phyloP scores from a whole-genome alignment of 768 basidiomycete genomes.

The Nidularia pulvinata region DNA sequence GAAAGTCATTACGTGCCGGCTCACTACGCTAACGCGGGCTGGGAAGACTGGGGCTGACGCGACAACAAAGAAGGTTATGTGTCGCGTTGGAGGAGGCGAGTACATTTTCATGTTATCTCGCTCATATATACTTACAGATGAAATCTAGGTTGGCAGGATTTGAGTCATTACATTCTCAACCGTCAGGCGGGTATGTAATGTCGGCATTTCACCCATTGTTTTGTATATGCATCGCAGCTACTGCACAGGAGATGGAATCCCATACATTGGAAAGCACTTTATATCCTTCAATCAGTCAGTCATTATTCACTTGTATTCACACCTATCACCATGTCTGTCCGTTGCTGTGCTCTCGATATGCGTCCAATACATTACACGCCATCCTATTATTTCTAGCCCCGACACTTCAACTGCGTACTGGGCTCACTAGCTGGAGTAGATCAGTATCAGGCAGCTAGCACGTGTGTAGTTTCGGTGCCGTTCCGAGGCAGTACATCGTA shows the following conservation, averaged over 20 bases:
- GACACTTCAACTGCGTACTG: no score
- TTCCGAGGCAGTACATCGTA: no score
- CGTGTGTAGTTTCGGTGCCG: no score
- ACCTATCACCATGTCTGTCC: constrained; percentile 12
- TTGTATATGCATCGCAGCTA: not conserved
- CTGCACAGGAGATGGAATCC: not conserved
- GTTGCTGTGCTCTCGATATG: constrained; percentile 14
- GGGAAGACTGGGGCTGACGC: constrained; percentile 46
- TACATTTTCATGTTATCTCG: constrained; percentile 9
- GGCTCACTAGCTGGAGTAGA: no score
- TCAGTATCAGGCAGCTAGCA: no score
- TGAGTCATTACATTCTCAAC: constrained; percentile 74
- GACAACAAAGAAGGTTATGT: constrained; percentile 87
- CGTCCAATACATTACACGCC: constrained; percentile 9
- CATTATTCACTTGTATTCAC: constrained; percentile 18
- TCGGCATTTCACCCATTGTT: constrained; percentile 2
- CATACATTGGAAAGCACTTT: not conserved
- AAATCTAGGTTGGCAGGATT: constrained; percentile 72
- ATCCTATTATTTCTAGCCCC: not conserved
- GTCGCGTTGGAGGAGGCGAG: constrained; percentile 85
- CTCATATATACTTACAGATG: not conserved
- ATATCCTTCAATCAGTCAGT: constrained; percentile 4
- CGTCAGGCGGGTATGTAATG: constrained; percentile 67
- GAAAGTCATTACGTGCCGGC: constrained; percentile 76
- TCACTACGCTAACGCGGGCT: constrained; percentile 75